A percentile compares a stretch with the other conserved stretches of the same genome.
These are phyloP conservation scores for Teunomyces panamensis DNA, from an alignment of 805 yeast genomes.

Conservation along the genomic window DNA sequence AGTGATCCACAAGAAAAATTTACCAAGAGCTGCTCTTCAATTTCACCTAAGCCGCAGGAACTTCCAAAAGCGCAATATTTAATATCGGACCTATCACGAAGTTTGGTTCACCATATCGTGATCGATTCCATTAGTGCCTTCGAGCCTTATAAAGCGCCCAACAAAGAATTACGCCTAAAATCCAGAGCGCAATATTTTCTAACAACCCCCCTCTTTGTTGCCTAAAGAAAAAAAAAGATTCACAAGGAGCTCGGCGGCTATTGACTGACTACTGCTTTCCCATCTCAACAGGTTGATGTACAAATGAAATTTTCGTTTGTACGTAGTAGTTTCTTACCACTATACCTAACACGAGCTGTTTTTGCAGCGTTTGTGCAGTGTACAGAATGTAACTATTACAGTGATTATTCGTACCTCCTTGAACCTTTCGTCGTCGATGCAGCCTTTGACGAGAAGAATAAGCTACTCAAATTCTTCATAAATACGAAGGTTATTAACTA, in stretches of 20 bases:
- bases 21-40: too few species aligned
- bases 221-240: background rate
- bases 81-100: too few species aligned
- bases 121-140: too few species aligned
- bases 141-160: too few species aligned
- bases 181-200: too few species aligned
- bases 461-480: slow-evolving; percentile 32
- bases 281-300: background rate
- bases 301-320: background rate
- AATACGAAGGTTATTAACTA: slow-evolving; percentile 25
- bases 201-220: background rate
- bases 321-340: background rate
- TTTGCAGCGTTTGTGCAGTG: slow-evolving; percentile 1
- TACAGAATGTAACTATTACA: slow-evolving; percentile 11
- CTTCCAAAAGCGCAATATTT: too few species aligned
- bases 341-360: background rate
- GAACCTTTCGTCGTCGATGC: slow-evolving; percentile 32
- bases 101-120: too few species aligned
- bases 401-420: slow-evolving; percentile 10
- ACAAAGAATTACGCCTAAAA: too few species aligned
- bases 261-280: background rate
- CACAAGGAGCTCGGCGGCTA: too few species aligned
- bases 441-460: slow-evolving; percentile 28
- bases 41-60: too few species aligned
- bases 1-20: too few species aligned